Conservation (phyloP, 2,329 filamentous ascomycete species). For the Phialocephala sp. region DNA sequence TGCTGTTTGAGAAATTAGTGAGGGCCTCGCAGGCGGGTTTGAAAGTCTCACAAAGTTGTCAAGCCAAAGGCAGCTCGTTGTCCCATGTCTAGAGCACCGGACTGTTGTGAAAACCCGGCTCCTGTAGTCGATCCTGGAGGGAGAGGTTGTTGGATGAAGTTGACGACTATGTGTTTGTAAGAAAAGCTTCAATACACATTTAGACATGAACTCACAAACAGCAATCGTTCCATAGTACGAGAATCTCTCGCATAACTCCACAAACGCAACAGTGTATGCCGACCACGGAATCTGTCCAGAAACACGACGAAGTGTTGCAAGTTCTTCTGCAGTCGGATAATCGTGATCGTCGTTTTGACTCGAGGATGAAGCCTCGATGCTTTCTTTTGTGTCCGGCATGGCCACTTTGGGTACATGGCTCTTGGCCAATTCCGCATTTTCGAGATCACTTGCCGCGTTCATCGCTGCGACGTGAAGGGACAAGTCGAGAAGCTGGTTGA, state of each 20-base stretch:
- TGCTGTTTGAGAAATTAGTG: constrained; percentile 18
- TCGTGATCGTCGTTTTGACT: neutral
- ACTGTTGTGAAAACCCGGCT: constrained; percentile 45
- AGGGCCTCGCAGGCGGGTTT: no score
- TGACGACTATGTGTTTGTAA: constrained; percentile 45
- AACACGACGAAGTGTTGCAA: constrained; percentile 20
- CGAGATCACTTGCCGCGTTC: constrained; percentile 7
- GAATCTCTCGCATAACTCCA: constrained; percentile 62
- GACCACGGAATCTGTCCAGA: constrained; percentile 27
- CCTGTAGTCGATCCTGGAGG: constrained; percentile 51
- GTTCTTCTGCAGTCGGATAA: constrained; percentile 13
- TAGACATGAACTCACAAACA: neutral
- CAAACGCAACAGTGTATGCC: constrained; percentile 57
- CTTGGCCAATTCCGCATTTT: constrained; percentile 10
- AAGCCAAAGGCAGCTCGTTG: constrained; percentile 55
- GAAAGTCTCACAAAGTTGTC: constrained; percentile 50
- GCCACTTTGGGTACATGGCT: neutral
- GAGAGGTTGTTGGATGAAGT: constrained; percentile 55
- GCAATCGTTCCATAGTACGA: constrained; percentile 6
- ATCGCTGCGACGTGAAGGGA: neutral
- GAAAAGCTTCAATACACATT: neutral
- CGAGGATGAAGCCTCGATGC: neutral
- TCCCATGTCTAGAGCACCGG: constrained; percentile 51
- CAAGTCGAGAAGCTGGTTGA: neutral
- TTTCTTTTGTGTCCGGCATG: neutral